Evolutionary conservation across 257 asterid genomes (phyloP).

Genomic region (Solanum neorickii): DNA sequence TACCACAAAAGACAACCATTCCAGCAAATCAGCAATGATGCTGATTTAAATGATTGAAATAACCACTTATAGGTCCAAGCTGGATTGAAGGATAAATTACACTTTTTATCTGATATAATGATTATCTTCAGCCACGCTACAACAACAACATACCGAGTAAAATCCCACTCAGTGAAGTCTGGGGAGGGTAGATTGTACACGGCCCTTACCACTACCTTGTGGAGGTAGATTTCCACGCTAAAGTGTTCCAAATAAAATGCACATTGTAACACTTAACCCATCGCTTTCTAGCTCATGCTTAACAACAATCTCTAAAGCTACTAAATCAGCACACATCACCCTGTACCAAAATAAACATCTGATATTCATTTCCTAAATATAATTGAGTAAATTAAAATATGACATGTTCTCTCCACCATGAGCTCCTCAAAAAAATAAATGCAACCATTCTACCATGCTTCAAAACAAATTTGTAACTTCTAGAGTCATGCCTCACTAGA

Average conservation of each 20-base stretch:
- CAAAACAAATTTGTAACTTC: background rate
- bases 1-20: no score
- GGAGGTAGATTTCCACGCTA: background rate
- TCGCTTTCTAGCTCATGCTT: background rate
- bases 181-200: background rate
- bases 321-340: background rate
- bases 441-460: background rate
- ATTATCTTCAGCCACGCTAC: background rate
- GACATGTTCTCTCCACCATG: background rate
- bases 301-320: background rate
- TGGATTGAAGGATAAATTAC: background rate
- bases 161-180: background rate
- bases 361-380: background rate
- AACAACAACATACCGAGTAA: background rate
- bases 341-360: background rate
- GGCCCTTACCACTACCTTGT: background rate
- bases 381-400: background rate
- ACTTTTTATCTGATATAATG: background rate
- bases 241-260: background rate
- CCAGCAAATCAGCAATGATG: no score
- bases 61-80: background rate
- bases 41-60: no score
- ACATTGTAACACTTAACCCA: background rate
- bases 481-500: background rate
- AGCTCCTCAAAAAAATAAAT: background rate